A percentile compares a stretch with the other conserved stretches of the same genome.
Conservation (phyloP, 345 rosid species). For the Arabidopsis arenosa region DNA sequence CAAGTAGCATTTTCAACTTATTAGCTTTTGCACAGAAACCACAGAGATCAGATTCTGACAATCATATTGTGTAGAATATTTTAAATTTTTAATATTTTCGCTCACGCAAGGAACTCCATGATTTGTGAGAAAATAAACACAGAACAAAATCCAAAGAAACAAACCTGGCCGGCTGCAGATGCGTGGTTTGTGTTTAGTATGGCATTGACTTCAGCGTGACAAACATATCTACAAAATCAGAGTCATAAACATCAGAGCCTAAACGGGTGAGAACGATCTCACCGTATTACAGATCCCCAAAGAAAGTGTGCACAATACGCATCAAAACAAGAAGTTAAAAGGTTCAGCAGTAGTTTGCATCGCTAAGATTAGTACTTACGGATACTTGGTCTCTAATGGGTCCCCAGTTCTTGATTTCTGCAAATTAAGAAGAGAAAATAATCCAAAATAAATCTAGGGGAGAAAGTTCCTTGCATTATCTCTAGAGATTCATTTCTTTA, state of each 20-base stretch:
- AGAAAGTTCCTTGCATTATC: constrained; percentile 6
- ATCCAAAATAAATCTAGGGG: constrained; percentile 8
- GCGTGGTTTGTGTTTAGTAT: constrained; percentile 94
- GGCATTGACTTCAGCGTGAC: constrained; percentile 99
- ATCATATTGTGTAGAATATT: neutral
- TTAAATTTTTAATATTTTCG: neutral
- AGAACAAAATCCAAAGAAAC: constrained; percentile 6
- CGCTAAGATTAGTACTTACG: constrained; percentile 55
- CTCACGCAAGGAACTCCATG: neutral
- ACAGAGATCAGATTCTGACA: neutral
- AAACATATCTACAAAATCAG: constrained; percentile 71
- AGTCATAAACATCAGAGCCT: constrained; percentile 16
- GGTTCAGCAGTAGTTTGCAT: neutral
- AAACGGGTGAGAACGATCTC: constrained; percentile 19
- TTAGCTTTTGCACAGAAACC: constrained; percentile 17
- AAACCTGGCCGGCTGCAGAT: constrained; percentile 86
- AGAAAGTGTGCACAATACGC: neutral
- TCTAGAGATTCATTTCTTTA: constrained; percentile 15
- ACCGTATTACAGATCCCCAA: neutral
- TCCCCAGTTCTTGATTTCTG: constrained; percentile 82
- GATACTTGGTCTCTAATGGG: constrained; percentile 90
- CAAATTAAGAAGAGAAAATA: constrained; percentile 8
- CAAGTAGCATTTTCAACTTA: constrained; percentile 11
- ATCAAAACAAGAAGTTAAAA: constrained; percentile 1
- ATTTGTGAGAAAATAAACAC: neutral